These are phyloP conservation scores for Euphorbia peplus DNA, from an alignment of 345 rosid species.

Conservation along the genomic window DNA sequence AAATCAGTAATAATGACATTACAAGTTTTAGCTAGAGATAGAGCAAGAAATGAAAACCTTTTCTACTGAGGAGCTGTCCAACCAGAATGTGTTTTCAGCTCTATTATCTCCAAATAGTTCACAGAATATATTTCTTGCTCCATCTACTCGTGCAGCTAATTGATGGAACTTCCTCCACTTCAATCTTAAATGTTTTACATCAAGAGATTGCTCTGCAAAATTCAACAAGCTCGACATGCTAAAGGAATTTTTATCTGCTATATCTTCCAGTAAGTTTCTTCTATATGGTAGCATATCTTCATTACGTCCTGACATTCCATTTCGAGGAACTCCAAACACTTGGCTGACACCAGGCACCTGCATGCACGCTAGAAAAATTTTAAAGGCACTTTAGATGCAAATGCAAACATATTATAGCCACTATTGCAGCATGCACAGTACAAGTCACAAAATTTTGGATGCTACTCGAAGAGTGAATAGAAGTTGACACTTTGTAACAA, in stretches of 20 bases:
- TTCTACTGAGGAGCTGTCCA: slow-evolving; percentile 91
- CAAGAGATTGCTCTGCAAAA: slow-evolving; percentile 24
- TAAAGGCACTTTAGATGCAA: slow-evolving; percentile 14
- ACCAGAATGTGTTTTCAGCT: slow-evolving; percentile 84
- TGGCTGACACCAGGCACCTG: slow-evolving; percentile 59
- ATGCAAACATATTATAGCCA: slow-evolving; percentile 4
- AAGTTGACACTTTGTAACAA: too few relatives aligned
- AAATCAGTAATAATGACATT: background rate
- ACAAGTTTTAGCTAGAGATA: background rate
- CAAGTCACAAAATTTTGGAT: background rate
- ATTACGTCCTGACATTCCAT: slow-evolving; percentile 26
- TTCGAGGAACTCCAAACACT: slow-evolving; percentile 39
- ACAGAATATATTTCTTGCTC: slow-evolving; percentile 67
- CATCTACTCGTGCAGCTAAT: slow-evolving; percentile 63
- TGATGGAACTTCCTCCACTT: slow-evolving; percentile 72
- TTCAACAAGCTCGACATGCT: slow-evolving; percentile 34
- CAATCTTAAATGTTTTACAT: slow-evolving; percentile 49
- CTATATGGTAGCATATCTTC: slow-evolving; percentile 26
- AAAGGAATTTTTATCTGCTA: slow-evolving; percentile 27
- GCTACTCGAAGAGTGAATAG: too few relatives aligned
- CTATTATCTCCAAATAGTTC: slow-evolving; percentile 49
- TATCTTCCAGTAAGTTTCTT: slow-evolving; percentile 29
- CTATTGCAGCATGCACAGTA: background rate
- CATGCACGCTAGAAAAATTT: slow-evolving; percentile 65
- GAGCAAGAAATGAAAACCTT: slow-evolving; percentile 47